Base-by-base conservation (phyloP, 2,329 filamentous ascomycete genomes). In the Davidsoniella neocaledoniae region DNA sequence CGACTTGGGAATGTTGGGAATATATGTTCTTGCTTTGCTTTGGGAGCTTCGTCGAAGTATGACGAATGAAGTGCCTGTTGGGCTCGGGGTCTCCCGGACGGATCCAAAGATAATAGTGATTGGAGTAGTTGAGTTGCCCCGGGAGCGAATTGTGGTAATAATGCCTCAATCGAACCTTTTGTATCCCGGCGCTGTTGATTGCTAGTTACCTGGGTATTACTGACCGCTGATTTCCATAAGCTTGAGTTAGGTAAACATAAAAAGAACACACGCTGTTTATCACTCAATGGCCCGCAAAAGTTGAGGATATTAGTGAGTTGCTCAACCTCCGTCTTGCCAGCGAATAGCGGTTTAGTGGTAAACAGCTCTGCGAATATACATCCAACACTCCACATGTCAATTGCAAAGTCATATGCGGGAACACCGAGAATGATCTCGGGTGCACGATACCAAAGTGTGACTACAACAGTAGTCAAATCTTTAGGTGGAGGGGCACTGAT, bases 1-100 rank as follows among this genome's bases (percentile, higher is more conserved):
- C 94, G 95, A 58, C 84, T 91, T 0, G 91, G 91, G 62, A 96
- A 98, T 0, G 91, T 96, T 2, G 91, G 91, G 61, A 98, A 96
- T 80, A 98, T 82, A 58, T 82, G 83, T 61, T 86, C 83, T 6
- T 82, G 79, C 66, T 96, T 96, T 1, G 88, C 86, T 54, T 83
- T 83, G 1, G 91, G 91, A 57, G 93, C 83, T 66, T 96, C 88
- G 16, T 64, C 70, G 64, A 98, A 98, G 63, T 94, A 98, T 36
- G 78, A 71, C 63, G 95, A 86, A 44, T 72, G 68, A 36, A 96
- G 71, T 61, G 93, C 79, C 53, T 87, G 76, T 46, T 69, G 69
- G 1, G 90, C 86, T 2, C 74, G 72, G 0, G 86, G 86, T 16
- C 91, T 71, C 4, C 66, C 64, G 1, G 70, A 70, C 0, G 91